Conservation (phyloP, 257 asterid species). For the Catharanthus roseus region DNA sequence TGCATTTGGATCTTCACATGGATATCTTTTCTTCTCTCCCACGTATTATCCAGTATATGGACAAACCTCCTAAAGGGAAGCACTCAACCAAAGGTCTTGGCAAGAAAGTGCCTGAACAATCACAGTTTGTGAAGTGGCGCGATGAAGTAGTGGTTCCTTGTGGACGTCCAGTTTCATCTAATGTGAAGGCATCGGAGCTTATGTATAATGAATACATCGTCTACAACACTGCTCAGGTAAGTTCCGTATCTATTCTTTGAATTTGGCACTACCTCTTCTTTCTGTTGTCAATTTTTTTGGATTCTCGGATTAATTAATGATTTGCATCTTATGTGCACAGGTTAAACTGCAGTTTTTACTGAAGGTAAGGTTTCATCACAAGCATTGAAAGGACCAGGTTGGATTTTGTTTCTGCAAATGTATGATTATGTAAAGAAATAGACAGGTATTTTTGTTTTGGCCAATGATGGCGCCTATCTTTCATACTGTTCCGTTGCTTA, state of each 20-base stretch:
- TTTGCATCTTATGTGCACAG: slow-evolving; percentile 41
- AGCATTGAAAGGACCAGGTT: slow-evolving; percentile 35
- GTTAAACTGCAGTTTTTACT: slow-evolving; percentile 87
- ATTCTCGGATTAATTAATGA: neutral
- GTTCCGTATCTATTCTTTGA: slow-evolving; percentile 13
- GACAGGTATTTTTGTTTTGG: slow-evolving; percentile 2
- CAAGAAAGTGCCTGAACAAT: slow-evolving; percentile 64
- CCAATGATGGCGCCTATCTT: neutral
- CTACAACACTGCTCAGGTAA: slow-evolving; percentile 81
- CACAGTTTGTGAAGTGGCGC: slow-evolving; percentile 68
- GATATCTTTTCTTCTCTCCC: slow-evolving; percentile 3
- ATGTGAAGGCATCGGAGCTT: slow-evolving; percentile 68
- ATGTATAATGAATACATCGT: slow-evolving; percentile 92
- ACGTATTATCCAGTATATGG: slow-evolving; percentile 60
- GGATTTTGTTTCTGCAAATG: neutral
- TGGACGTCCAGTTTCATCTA: slow-evolving; percentile 77
- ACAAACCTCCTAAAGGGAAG: slow-evolving; percentile 83
- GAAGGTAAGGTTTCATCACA: slow-evolving; percentile 92
- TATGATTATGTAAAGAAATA: neutral
- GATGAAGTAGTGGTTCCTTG: slow-evolving; percentile 85
- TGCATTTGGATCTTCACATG: neutral
- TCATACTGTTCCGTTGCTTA: neutral
- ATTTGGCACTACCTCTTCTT: neutral
- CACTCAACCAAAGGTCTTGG: slow-evolving; percentile 97
- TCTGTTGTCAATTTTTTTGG: neutral